A percentile compares a stretch with the other conserved stretches of the same genome.
Conservation (phyloP, 2,329 filamentous ascomycete genomes). For the Zymoseptoria passerinii region DNA sequence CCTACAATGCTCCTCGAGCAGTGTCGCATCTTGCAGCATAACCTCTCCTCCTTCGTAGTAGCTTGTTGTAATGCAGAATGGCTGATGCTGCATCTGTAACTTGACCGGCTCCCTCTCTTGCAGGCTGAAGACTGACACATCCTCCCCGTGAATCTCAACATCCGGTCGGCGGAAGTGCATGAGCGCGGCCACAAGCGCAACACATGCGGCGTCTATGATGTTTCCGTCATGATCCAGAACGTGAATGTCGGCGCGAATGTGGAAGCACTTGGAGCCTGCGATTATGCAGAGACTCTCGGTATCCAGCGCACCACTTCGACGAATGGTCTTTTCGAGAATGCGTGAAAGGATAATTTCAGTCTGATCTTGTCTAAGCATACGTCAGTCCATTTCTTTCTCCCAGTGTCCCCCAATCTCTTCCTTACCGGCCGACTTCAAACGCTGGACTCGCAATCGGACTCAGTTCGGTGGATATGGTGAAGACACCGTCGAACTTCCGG, state of each 20-base stretch:
- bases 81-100: slow-evolving; percentile 83
- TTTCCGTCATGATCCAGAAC: slow-evolving; percentile 87
- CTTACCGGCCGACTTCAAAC: slow-evolving; percentile 72
- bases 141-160: slow-evolving; percentile 74
- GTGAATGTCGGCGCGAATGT: slow-evolving; percentile 83
- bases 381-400: slow-evolving; percentile 47
- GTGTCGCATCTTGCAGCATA: slow-evolving; percentile 62
- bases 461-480: slow-evolving; percentile 84
- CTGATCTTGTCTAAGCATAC: slow-evolving; percentile 43
- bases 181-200: slow-evolving; percentile 79
- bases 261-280: slow-evolving; percentile 85
- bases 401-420: slow-evolving; percentile 21
- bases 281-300: slow-evolving; percentile 93
- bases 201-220: slow-evolving; percentile 74
- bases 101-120: slow-evolving; percentile 85
- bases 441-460: slow-evolving; percentile 85
- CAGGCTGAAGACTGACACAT: slow-evolving; percentile 72
- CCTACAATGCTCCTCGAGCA: slow-evolving; percentile 68
- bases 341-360: slow-evolving; percentile 77
- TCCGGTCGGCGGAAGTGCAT: slow-evolving; percentile 89
- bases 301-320: slow-evolving; percentile 83
- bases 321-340: slow-evolving; percentile 86
- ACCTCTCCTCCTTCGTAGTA: slow-evolving; percentile 67
- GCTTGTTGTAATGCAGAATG: slow-evolving; percentile 82
- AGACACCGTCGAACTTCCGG: slow-evolving; percentile 89